Conservation (phyloP, 2,329 filamentous ascomycete species). For the Colletotrichum melonis region DNA sequence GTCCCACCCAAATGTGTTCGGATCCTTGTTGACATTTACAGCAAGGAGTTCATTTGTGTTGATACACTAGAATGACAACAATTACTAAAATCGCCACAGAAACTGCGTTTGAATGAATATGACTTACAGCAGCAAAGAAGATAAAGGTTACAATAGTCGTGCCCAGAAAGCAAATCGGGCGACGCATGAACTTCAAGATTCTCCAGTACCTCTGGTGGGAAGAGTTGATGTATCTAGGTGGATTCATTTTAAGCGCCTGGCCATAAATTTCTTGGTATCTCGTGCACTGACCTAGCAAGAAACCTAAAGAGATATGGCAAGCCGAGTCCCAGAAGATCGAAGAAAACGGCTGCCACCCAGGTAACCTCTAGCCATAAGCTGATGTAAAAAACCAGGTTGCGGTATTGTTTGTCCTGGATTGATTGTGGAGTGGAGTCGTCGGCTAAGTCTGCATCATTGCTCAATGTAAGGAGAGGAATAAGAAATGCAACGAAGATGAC, state of each 20-base stretch:
- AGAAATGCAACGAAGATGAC: conserved; percentile 36
- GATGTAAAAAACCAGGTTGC: conserved; percentile 39
- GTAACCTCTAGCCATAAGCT: conserved; percentile 38
- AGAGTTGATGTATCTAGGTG: conserved; percentile 42
- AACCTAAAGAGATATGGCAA: conserved; percentile 42
- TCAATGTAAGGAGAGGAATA: conserved; percentile 37
- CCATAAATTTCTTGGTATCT: not conserved
- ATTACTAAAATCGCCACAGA: not conserved
- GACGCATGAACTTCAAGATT: conserved; percentile 38
- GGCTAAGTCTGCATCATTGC: conserved; percentile 32
- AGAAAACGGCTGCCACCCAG: conserved; percentile 39
- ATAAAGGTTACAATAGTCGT: conserved; percentile 32
- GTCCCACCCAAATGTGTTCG: conserved; percentile 20
- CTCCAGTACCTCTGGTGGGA: conserved; percentile 44
- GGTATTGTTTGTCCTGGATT: conserved; percentile 30
- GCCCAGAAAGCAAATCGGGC: conserved; percentile 40
- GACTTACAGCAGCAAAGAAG: conserved; percentile 34
- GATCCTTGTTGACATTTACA: conserved; percentile 33
- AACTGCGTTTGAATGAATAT: too few relatives aligned
- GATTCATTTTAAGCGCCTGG: too few relatives aligned
- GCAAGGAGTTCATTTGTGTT: conserved; percentile 33
- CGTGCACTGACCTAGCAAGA: conserved; percentile 37
- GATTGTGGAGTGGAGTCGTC: conserved; percentile 14
- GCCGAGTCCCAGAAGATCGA: conserved; percentile 35
- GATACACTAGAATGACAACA: conserved; percentile 29